Evolutionary conservation across 805 yeast genomes (phyloP), one percentile per base, ranked within the genome.

Genomic region (Yarrowia alimentaria): DNA sequence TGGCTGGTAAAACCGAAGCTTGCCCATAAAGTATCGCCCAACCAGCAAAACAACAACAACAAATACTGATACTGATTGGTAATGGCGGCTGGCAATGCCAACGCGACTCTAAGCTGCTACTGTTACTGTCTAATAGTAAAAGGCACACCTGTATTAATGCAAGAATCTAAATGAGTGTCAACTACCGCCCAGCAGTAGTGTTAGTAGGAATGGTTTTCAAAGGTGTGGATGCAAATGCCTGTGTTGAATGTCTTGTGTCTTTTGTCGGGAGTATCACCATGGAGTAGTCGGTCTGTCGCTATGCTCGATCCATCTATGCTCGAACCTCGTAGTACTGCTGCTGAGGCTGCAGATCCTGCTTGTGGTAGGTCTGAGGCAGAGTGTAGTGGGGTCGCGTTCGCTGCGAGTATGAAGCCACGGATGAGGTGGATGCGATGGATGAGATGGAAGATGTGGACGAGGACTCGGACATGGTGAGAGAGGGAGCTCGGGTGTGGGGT

Each of bases 141-240:
- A 13, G 21, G 7, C 10, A 28, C 47, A 40, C 47, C 33, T 40
- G 47, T 40, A 40, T 40, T 40, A 40, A 35, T 40, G 47, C 47
- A 40, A 40, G 47, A 40, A 40, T 40, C 47, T 40, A 40, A 40
- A 40, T 38, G 47, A 40, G 19, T 13, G 47, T 26, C 47, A 33
- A 40, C 47, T 40, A 28, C 47, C 47, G 47, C 47, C 47, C 47
- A 40, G 47, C 47, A 28, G 47, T 37, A 40, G 47, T 28, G 47
- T 40, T 40, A 40, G 47, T 40, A 40, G 47, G 47, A 13, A 16
- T 25, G 43, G 17, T 25, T 24, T 37, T 37, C 18, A 18, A 40
- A 40, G 47, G 47, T 40, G 47, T 40, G 17, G 14, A 11, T 18
- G 25, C 31, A 24, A 22, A 25, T 38, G 45, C 18, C 45, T 17